Conservation (phyloP, 1,139 yeast species). For the Geotrichum restrictum region DNA sequence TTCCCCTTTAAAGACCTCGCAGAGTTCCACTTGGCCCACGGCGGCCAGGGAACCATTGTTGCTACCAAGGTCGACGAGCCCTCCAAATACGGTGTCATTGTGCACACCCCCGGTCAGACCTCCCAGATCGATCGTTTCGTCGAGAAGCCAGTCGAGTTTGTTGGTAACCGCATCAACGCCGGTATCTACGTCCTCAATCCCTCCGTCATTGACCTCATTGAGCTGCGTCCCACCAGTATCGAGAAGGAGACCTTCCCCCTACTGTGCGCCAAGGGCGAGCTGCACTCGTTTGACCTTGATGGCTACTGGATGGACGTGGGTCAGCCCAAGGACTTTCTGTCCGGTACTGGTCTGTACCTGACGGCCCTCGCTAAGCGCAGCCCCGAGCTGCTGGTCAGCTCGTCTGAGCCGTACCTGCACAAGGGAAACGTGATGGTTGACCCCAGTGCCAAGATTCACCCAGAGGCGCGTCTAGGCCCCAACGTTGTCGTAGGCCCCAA, state of each 20-base stretch:
- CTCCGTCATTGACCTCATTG: constrained; percentile 91
- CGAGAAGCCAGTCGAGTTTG: constrained; percentile 93
- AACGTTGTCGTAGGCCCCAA: constrained; percentile 97
- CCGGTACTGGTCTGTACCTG: constrained; percentile 92
- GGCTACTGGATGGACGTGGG: constrained; percentile 99
- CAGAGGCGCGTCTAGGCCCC: constrained; percentile 95
- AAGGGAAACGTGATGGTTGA: constrained; percentile 95
- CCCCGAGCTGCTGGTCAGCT: constrained; percentile 62
- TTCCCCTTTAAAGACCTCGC: constrained; percentile 94
- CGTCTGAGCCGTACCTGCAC: constrained; percentile 66
- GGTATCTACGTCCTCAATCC: constrained; percentile 97
- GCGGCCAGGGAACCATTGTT: constrained; percentile 97
- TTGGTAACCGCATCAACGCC: constrained; percentile 93
- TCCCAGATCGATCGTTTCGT: constrained; percentile 96
- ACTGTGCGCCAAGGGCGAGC: constrained; percentile 80
- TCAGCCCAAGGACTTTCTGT: constrained; percentile 98
- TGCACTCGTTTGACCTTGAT: constrained; percentile 94
- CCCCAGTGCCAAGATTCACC: constrained; percentile 90
- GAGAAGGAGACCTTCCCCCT: constrained; percentile 99
- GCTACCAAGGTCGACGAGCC: constrained; percentile 99
- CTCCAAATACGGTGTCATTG: constrained; percentile 98
- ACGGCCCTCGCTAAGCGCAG: constrained; percentile 76
- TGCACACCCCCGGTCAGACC: constrained; percentile 80
- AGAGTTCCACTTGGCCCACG: constrained; percentile 89
- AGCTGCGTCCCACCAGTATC: constrained; percentile 96